These are phyloP conservation scores for Rhodotorula sp. DNA, from an alignment of 1,284 basidiomycete genomes.

Conservation along the genomic window DNA sequence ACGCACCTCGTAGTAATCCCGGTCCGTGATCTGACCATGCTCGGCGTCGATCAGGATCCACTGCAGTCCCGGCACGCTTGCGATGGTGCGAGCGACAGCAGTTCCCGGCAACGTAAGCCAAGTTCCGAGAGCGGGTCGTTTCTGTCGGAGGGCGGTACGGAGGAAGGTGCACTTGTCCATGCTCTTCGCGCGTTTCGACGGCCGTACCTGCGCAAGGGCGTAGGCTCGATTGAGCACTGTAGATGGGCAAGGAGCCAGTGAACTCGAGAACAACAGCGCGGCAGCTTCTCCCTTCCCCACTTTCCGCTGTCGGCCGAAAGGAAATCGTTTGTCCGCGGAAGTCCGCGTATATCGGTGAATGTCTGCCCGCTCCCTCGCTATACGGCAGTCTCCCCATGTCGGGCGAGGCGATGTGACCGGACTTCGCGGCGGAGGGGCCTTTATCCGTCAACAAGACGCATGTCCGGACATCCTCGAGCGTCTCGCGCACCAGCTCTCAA, in stretches of 20 bases:
- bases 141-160: neutral
- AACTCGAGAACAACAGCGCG: neutral
- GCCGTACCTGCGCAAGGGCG: fast-evolving
- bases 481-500: no score
- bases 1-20: slow-evolving; percentile 11
- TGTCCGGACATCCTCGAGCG: no score
- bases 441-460: no score
- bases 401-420: no score
- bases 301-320: neutral
- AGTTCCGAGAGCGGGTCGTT: neutral
- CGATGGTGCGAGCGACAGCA: neutral
- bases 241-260: no score
- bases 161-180: slow-evolving; percentile 11
- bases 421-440: no score
- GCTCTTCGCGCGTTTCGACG: neutral
- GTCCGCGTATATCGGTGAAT: no score
- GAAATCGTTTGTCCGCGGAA: neutral
- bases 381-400: no score
- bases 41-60: slow-evolving; percentile 13
- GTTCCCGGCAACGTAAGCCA: slow-evolving; percentile 4
- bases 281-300: neutral
- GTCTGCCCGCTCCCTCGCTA: no score
- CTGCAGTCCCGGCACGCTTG: neutral
- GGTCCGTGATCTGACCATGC: slow-evolving; percentile 6
- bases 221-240: no score